Evolutionary conservation across 2,329 filamentous ascomycete genomes (phyloP).

Genomic region (Talaromyces albobiverticillius): DNA sequence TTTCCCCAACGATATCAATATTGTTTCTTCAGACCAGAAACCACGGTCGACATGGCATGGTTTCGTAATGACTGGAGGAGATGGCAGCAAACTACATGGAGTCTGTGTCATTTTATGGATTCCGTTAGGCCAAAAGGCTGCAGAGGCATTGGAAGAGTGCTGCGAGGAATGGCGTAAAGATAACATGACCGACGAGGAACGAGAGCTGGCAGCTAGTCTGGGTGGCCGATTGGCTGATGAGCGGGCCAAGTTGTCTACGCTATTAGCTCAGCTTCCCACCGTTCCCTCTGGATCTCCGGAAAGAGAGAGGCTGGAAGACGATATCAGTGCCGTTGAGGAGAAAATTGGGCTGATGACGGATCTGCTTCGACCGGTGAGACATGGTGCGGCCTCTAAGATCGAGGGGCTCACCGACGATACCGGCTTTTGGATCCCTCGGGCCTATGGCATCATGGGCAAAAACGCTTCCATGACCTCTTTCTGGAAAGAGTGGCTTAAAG

Average conservation of each 20-base stretch:
- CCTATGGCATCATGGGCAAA: constrained; percentile 86
- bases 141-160: constrained; percentile 68
- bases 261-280: constrained; percentile 77
- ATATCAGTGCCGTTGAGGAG: constrained; percentile 94
- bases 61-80: constrained; percentile 94
- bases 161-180: constrained; percentile 85
- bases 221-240: constrained; percentile 84
- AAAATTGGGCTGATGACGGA: constrained; percentile 97
- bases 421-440: constrained; percentile 90
- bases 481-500: constrained; percentile 98
- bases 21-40: constrained; percentile 90
- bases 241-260: constrained; percentile 81
- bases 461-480: constrained; percentile 82
- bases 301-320: constrained; percentile 82
- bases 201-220: constrained; percentile 87
- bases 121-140: constrained; percentile 74
- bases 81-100: constrained; percentile 88
- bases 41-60: constrained; percentile 98
- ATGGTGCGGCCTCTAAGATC: constrained; percentile 94
- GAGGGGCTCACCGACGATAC: constrained; percentile 95
- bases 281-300: constrained; percentile 76
- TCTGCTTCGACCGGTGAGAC: constrained; percentile 83
- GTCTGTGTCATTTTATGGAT: constrained; percentile 93
- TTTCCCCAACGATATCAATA: constrained; percentile 96
- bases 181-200: constrained; percentile 98